Evolutionary conservation across 345 rosid species (phyloP).

Genomic region (Brassica juncea): DNA sequence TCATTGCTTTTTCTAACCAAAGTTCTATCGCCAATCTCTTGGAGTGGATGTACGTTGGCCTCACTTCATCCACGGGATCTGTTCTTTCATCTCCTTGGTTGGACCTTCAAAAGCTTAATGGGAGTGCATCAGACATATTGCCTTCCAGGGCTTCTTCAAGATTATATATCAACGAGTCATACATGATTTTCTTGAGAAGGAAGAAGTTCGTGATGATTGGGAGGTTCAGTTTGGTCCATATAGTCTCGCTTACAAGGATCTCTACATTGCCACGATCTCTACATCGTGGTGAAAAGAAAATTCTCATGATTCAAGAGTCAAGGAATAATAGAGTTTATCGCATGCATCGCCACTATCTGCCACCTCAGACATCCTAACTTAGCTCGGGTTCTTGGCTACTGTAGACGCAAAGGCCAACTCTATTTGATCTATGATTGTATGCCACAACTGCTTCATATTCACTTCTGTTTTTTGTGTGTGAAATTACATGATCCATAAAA

Average conservation of each 20-base stretch:
- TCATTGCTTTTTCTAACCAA: not conserved
- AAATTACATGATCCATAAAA: too few species aligned
- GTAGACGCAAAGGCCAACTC: slow-evolving; percentile 42
- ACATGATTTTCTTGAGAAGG: slow-evolving; percentile 27
- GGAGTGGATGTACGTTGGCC: slow-evolving; percentile 50
- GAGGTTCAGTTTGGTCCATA: slow-evolving; percentile 27
- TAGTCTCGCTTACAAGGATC: slow-evolving; percentile 42
- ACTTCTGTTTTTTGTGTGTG: too few species aligned
- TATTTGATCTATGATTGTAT: slow-evolving; percentile 47
- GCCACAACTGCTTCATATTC: slow-evolving; percentile 17
- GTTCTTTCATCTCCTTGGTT: slow-evolving; percentile 43
- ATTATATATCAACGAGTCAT: not conserved
- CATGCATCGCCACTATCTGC: slow-evolving; percentile 46
- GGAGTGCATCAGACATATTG: slow-evolving; percentile 39
- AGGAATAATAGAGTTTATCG: slow-evolving; percentile 51
- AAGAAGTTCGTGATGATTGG: slow-evolving; percentile 48
- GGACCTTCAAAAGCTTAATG: slow-evolving; percentile 57
- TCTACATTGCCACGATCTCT: slow-evolving; percentile 42
- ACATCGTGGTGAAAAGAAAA: too few species aligned
- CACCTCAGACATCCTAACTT: slow-evolving; percentile 47
- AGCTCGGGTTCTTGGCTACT: slow-evolving; percentile 51
- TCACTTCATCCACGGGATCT: slow-evolving; percentile 47
- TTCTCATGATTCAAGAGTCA: slow-evolving; percentile 46
- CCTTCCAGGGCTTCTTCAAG: slow-evolving; percentile 51
- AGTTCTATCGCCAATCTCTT: not conserved